A percentile compares a stretch with the other conserved stretches of the same genome.
phyloP scores from a whole-genome alignment of 202 grass and related monocot genomes.

The Sporobolus alterniflorus region DNA sequence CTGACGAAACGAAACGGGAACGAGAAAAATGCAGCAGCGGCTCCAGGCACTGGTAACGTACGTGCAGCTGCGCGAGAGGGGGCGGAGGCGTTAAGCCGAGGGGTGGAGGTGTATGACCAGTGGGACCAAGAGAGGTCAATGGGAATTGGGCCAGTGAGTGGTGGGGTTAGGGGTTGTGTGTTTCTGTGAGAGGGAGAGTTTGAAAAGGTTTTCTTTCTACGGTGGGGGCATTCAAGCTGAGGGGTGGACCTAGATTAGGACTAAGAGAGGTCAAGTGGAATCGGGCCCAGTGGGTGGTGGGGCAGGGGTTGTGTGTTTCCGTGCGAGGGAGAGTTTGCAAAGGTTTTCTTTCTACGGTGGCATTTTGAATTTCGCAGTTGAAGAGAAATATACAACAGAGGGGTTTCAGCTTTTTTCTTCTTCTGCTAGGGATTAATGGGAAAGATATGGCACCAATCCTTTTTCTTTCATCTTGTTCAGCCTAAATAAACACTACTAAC shows the following conservation, averaged over 20 bases:
- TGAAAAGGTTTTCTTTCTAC: background rate
- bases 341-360: background rate
- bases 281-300: background rate
- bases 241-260: background rate
- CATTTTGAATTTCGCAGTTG: constrained; percentile 30
- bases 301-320: accelerated
- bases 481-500: background rate
- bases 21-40: constrained; percentile 3
- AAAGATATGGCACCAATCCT: background rate
- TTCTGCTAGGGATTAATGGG: background rate
- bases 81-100: background rate
- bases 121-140: background rate
- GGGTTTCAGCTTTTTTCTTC: too few species aligned
- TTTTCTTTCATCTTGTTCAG: background rate
- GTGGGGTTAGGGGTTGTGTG: background rate
- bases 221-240: background rate
- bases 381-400: background rate
- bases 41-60: constrained; percentile 25
- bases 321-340: background rate
- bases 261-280: background rate
- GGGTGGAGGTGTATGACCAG: background rate
- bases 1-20: constrained; percentile 17
- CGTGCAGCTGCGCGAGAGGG: background rate
- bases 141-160: background rate
- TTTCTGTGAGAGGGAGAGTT: background rate